These are phyloP conservation scores for Colletotrichum graminicola DNA, from an alignment of 2,329 filamentous ascomycete species.

Conservation along the genomic window DNA sequence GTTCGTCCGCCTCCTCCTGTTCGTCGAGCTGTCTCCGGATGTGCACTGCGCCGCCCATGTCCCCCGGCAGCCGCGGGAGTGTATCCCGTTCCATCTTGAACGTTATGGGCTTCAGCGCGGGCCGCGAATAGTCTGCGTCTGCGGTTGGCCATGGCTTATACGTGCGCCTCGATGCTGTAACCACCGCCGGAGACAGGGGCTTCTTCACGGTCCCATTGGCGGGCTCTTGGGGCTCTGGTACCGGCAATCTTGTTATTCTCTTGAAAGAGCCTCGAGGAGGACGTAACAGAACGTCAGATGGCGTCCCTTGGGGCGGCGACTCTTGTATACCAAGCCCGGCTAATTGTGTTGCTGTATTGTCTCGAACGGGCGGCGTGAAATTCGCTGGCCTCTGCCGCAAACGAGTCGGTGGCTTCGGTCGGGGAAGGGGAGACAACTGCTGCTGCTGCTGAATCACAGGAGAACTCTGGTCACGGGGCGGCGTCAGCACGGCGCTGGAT, in stretches of 20 bases:
- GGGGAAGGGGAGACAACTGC: neutral
- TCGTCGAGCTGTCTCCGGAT: slow-evolving; percentile 16
- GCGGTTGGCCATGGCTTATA: slow-evolving; percentile 23
- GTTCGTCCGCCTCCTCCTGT: slow-evolving; percentile 13
- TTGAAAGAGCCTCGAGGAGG: neutral
- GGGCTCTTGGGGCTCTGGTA: neutral
- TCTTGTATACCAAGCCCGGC: neutral
- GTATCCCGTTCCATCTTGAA: neutral
- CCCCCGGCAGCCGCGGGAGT: slow-evolving; percentile 3
- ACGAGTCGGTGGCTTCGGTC: neutral
- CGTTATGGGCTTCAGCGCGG: slow-evolving; percentile 19
- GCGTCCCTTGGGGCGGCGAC: too few species aligned
- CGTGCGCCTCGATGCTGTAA: neutral
- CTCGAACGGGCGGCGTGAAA: neutral
- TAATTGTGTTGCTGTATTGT: neutral
- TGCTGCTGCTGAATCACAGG: neutral
- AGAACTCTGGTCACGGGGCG: neutral
- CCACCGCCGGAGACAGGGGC: neutral
- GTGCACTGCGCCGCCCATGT: slow-evolving; percentile 15
- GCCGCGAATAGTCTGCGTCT: neutral
- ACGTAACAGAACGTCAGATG: neutral
- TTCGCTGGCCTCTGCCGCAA: neutral
- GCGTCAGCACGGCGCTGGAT: neutral
- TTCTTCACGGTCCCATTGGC: neutral
- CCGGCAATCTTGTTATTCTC: neutral